Conservation (phyloP, 305 asterid species). For the Solanum hybrid region DNA sequence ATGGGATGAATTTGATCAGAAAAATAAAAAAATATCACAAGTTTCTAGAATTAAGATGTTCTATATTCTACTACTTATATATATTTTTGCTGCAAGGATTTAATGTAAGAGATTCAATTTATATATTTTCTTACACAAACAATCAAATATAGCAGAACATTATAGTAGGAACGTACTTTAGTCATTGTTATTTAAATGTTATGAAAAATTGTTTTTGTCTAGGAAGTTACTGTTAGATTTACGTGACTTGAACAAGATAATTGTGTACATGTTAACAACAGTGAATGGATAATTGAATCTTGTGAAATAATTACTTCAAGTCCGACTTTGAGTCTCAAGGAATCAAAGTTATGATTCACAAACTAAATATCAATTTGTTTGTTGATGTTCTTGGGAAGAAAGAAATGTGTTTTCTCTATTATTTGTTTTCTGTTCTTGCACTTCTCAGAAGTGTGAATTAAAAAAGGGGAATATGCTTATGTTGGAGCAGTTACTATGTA, state of each 20-base stretch:
- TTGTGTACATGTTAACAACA: too few relatives aligned
- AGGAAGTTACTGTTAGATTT: not conserved
- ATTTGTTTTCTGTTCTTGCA: not conserved
- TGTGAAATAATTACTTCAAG: not conserved
- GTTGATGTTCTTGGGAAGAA: not conserved
- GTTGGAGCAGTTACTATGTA: too few relatives aligned
- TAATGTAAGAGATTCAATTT: not conserved
- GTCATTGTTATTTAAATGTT: not conserved
- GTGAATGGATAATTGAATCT: not conserved
- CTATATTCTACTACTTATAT: not conserved
- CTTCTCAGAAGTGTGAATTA: not conserved
- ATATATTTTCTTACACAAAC: not conserved
- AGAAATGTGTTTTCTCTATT: not conserved
- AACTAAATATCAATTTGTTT: not conserved
- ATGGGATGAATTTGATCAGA: not conserved
- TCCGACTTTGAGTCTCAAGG: not conserved
- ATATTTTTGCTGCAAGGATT: not conserved
- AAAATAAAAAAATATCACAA: not conserved
- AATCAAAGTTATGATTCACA: not conserved
- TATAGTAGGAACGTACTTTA: not conserved
- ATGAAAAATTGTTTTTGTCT: not conserved
- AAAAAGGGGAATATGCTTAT: too few relatives aligned
- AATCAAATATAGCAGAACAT: not conserved
- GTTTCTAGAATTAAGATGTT: not conserved
- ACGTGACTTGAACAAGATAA: too few relatives aligned